These are phyloP conservation scores for Dorcoceras hygrometricum DNA, from an alignment of 257 asterid species.

Conservation along the genomic window DNA sequence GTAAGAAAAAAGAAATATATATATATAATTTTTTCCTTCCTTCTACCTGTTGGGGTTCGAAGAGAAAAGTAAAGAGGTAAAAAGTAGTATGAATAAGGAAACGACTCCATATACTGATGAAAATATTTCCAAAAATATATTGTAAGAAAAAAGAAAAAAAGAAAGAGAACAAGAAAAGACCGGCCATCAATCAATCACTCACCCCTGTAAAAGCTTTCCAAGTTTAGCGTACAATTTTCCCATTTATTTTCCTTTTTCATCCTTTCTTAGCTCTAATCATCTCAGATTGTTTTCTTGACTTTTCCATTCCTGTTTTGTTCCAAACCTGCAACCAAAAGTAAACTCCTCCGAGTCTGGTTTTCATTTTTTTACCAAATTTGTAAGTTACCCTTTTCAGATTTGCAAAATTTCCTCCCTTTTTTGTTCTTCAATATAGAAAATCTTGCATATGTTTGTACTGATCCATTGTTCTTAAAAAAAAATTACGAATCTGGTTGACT, in stretches of 20 bases:
- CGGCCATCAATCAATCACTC: conserved; percentile 36
- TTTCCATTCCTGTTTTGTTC: conserved; percentile 39
- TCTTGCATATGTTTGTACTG: neutral
- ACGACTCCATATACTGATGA: neutral
- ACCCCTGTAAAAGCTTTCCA: conserved; percentile 27
- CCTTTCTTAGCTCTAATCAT: neutral
- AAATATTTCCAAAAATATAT: conserved; percentile 23
- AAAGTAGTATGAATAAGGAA: conserved; percentile 24
- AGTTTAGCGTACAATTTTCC: conserved; percentile 14
- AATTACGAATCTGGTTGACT: too few relatives aligned
- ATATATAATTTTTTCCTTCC: conserved; percentile 22
- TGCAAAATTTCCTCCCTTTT: conserved; percentile 16
- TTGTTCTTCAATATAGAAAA: conserved; percentile 27
- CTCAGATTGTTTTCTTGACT: conserved; percentile 43
- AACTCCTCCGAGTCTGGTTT: neutral
- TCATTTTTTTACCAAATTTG: conserved; percentile 61
- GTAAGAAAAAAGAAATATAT: too few relatives aligned
- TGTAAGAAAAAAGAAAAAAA: too few relatives aligned
- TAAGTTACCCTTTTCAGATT: conserved; percentile 29
- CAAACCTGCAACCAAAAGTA: conserved; percentile 37
- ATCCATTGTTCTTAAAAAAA: too few relatives aligned
- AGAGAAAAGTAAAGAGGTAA: conserved; percentile 12
- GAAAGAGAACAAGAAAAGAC: neutral
- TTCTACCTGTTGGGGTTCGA: conserved; percentile 34
- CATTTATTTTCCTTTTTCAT: neutral